Base-by-base conservation (phyloP, 371 early-diverging fungal genomes). In the Mortierella polycephala region DNA sequence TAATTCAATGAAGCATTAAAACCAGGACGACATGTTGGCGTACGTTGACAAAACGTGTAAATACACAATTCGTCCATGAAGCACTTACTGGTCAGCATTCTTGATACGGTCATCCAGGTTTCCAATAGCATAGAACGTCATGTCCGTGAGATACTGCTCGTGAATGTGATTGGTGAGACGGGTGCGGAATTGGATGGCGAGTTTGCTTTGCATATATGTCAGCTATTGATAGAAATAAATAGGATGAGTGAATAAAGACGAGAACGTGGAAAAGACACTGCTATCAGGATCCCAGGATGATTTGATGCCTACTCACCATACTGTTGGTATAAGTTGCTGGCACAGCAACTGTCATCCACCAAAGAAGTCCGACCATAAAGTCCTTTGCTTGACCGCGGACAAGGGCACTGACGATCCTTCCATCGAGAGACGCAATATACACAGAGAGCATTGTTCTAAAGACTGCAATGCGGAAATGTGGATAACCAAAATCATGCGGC, bases 261-360 rank as follows among this genome's bases (percentile, higher is more conserved):
- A 18, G 56, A 16, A 8, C 40, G 9, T 4, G 40, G 14, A 12
- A 56, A 7, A 20, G 18, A 30, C 30, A 30, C 30, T 30, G 30
- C 30, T 30, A 30, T 30, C 30, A 30, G 30, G 30, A 30, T 30
- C 30, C 30, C 30, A 30, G 2, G 23, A 50, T 10, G 18, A 16
- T 6, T 52, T 30, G 39, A 52, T 5, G 37, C 4, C n/a, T 18
- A 66, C 57, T 83, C 85, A 90, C 92, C 94, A 97, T 94, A 81
- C 94, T 93, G 83, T 98, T 98, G 66, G 98, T 98, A 82, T 94
- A 95, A 18, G 97, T 97, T 1, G 98, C 97, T 11, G 98, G 98
- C 23, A 98, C 85, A 11, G 97, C 95, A 44, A 97, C 92, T 11
- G 88, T 86, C 92, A 98, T 95, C 95, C 96, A 98, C 86, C 90